Evolutionary conservation across 108 stramenopile genomes (phyloP).

Genomic region (Phaeodactylum tricornutum): DNA sequence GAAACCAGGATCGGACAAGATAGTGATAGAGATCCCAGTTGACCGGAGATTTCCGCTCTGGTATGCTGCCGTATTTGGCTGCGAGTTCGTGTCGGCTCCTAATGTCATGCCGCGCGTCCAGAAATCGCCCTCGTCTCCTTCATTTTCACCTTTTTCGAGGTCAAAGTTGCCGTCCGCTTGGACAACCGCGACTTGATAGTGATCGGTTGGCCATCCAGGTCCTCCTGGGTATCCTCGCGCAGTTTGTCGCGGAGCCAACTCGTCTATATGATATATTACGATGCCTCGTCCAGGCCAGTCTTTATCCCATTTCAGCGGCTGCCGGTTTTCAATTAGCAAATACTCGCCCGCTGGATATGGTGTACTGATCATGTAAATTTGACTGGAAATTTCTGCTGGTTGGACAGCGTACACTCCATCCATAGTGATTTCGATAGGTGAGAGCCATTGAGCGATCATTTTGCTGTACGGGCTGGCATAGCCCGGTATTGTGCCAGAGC

Average conservation of each 20-base stretch:
- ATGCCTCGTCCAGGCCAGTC: constrained; percentile 36
- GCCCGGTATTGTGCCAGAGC: constrained; percentile 23
- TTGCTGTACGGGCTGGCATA: constrained; percentile 34
- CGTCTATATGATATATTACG: constrained; percentile 60
- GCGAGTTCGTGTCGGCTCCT: constrained; percentile 1
- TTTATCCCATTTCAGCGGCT: constrained; percentile 43
- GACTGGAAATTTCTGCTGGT: constrained; percentile 23
- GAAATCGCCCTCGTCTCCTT: constrained; percentile 36
- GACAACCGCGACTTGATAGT: constrained; percentile 46
- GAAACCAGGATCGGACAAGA: constrained; percentile 9
- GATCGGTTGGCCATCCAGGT: constrained; percentile 40
- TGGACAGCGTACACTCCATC: constrained; percentile 36
- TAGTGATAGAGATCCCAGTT: constrained; percentile 23
- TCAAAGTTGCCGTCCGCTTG: constrained; percentile 52
- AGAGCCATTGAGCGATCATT: constrained; percentile 36
- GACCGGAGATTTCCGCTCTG: constrained; percentile 18
- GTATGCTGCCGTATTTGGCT: constrained; percentile 44
- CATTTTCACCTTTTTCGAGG: constrained; percentile 35
- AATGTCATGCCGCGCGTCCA: constrained; percentile 8
- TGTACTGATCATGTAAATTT: constrained; percentile 29
- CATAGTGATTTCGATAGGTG: constrained; percentile 20
- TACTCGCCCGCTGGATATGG: constrained; percentile 43
- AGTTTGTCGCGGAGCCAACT: constrained; percentile 10
- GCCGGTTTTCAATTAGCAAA: constrained; percentile 66
- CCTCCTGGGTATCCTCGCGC: constrained; percentile 24